These are phyloP conservation scores for Pyronema domesticum DNA, from an alignment of 495 filamentous ascomycete genomes.

Conservation along the genomic window DNA sequence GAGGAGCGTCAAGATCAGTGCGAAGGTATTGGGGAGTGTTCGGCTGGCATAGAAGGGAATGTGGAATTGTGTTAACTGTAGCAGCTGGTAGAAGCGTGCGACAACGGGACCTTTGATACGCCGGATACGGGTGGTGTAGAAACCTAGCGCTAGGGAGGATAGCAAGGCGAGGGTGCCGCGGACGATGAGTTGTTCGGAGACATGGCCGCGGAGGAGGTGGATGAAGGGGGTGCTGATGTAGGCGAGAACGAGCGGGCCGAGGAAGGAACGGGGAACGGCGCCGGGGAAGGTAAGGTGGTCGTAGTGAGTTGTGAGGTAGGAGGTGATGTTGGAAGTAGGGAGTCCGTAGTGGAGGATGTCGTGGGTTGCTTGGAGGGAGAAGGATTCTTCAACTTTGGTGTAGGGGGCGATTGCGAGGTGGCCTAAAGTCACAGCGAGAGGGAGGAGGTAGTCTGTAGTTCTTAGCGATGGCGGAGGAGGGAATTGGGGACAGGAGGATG, in stretches of 20 bases:
- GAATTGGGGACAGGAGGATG: neutral
- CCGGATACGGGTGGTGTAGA: constrained; percentile 44
- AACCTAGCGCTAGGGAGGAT: constrained; percentile 50
- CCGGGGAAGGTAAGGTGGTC: constrained; percentile 89
- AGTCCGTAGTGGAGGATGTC: constrained; percentile 72
- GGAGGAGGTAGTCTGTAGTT: constrained; percentile 33
- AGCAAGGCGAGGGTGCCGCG: constrained; percentile 61
- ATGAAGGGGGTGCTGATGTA: constrained; percentile 47
- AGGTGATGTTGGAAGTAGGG: constrained; percentile 37
- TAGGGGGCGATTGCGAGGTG: constrained; percentile 72
- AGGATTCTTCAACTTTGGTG: constrained; percentile 98
- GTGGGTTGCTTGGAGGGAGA: constrained; percentile 89
- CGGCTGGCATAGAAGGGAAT: constrained; percentile 84
- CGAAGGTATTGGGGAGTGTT: constrained; percentile 92
- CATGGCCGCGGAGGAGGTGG: constrained; percentile 27
- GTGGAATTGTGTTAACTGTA: constrained; percentile 83
- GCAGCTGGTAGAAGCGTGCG: constrained; percentile 63
- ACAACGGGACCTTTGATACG: constrained; percentile 49
- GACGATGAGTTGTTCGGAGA: constrained; percentile 42
- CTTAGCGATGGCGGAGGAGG: constrained; percentile 27
- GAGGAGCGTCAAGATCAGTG: constrained; percentile 61
- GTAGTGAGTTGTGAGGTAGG: constrained; percentile 40
- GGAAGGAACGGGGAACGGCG: constrained; percentile 74
- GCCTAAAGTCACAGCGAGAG: constrained; percentile 49
- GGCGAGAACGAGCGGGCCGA: constrained; percentile 59